Evolutionary conservation across 306 rosid genomes (phyloP).

Genomic region (Morella rubra): DNA sequence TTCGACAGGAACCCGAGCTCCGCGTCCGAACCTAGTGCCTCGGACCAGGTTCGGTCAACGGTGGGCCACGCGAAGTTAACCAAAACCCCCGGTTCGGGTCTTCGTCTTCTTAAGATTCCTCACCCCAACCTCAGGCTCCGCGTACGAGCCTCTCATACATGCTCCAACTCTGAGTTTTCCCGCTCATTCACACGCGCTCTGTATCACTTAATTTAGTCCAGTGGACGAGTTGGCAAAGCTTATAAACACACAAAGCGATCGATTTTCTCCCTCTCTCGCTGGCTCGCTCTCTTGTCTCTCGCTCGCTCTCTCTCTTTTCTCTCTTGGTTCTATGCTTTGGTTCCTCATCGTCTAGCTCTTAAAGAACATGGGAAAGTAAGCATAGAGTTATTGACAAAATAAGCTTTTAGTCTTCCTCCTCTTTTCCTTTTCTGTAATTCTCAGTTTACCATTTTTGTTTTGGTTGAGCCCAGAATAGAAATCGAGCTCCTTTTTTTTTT

Average conservation of each 20-base stretch:
- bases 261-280: conserved; percentile 1
- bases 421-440: neutral
- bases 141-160: conserved; percentile 25
- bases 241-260: neutral
- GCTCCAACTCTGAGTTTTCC: conserved; percentile 44
- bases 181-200: conserved; percentile 45
- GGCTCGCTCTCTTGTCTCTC: no score
- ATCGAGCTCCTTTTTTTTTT: neutral
- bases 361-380: conserved; percentile 58
- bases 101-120: neutral
- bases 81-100: neutral
- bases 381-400: neutral
- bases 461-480: neutral
- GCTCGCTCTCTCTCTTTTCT: no score
- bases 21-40: conserved; percentile 34
- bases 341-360: neutral
- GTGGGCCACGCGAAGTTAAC: conserved; percentile 14
- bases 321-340: conserved; percentile 4
- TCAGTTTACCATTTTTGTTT: neutral
- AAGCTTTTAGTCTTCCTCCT: no score
- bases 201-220: no score
- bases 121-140: neutral
- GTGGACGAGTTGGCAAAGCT: neutral
- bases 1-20: conserved; percentile 12
- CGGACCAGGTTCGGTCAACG: conserved; percentile 34